These are phyloP conservation scores for Lipomyces anomalus DNA, from an alignment of 805 yeast genomes.

Conservation along the genomic window DNA sequence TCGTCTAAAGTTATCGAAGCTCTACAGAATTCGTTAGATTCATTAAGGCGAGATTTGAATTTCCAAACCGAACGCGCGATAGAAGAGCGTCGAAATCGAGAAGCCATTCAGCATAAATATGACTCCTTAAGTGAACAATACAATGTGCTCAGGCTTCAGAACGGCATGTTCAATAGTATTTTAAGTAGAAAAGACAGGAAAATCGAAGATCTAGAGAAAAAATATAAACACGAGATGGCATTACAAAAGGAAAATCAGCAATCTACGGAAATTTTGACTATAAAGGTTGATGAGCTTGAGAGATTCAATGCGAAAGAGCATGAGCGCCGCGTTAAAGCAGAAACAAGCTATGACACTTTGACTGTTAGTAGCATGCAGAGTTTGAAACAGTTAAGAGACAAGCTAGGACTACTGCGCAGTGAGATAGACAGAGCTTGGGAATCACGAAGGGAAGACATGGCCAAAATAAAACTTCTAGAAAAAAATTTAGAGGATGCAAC, in stretches of 20 bases:
- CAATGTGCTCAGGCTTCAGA: slow-evolving; percentile 55
- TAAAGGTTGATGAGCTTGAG: slow-evolving; percentile 7
- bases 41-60: slow-evolving; percentile 46
- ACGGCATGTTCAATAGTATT: slow-evolving; percentile 64
- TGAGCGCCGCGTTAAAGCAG: slow-evolving; percentile 12
- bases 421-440: slow-evolving; percentile 8
- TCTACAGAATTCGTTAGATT: slow-evolving; percentile 47
- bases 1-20: slow-evolving; percentile 34
- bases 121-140: slow-evolving; percentile 53
- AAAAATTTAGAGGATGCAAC: slow-evolving; percentile 1
- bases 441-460: slow-evolving; percentile 6
- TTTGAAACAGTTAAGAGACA: slow-evolving; percentile 8
- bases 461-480: slow-evolving; percentile 2
- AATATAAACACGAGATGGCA: slow-evolving; percentile 29
- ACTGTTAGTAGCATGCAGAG: slow-evolving; percentile 7
- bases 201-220: slow-evolving; percentile 58
- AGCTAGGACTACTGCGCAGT: slow-evolving; percentile 4
- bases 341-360: slow-evolving; percentile 13
- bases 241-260: neutral
- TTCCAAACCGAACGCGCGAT: slow-evolving; percentile 36
- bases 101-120: slow-evolving; percentile 44
- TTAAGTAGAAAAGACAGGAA: slow-evolving; percentile 66
- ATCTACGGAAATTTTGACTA: slow-evolving; percentile 6
- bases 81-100: slow-evolving; percentile 51
- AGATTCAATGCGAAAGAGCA: slow-evolving; percentile 8